Conservation (phyloP, 495 filamentous ascomycete genomes). For the Arthonia radiata region DNA sequence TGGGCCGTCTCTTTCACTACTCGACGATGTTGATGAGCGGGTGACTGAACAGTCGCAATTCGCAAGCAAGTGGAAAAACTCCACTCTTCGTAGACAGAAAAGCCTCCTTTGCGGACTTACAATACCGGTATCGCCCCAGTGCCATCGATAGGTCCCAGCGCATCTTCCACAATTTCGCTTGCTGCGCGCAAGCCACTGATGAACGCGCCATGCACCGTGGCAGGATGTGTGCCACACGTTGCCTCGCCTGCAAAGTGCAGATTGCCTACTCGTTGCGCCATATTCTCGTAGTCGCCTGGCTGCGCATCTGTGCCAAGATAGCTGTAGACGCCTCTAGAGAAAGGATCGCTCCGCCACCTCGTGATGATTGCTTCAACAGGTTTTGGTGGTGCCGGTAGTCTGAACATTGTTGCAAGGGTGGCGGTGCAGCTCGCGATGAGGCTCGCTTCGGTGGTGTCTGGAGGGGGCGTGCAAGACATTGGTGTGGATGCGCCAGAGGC, state of each 20-base stretch:
- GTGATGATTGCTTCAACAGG: constrained; percentile 79
- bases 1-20: no score
- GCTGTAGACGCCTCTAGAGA: constrained; percentile 79
- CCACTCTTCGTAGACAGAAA: no score
- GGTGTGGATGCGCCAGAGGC: no score
- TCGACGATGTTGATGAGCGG: no score
- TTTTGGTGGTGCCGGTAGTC: constrained; percentile 33
- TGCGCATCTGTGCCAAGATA: constrained; percentile 61
- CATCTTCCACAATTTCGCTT: constrained; percentile 50
- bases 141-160: constrained; percentile 65
- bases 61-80: no score
- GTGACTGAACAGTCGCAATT: no score
- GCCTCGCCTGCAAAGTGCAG: constrained; percentile 94
- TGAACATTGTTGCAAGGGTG: constrained; percentile 45
- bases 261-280: constrained; percentile 68
- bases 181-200: constrained; percentile 78
- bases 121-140: no score
- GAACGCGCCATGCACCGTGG: constrained; percentile 91
- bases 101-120: no score
- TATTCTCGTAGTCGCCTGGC: constrained; percentile 74
- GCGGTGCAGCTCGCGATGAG: constrained; percentile 57
- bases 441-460: constrained; percentile 37
- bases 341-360: constrained; percentile 75
- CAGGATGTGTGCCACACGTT: constrained; percentile 82
- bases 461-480: no score